Evolutionary conservation across 192 early-diverging fungal genomes (phyloP), one percentile per base, ranked within the genome.

Genomic region (Funneliformis mosseae): DNA sequence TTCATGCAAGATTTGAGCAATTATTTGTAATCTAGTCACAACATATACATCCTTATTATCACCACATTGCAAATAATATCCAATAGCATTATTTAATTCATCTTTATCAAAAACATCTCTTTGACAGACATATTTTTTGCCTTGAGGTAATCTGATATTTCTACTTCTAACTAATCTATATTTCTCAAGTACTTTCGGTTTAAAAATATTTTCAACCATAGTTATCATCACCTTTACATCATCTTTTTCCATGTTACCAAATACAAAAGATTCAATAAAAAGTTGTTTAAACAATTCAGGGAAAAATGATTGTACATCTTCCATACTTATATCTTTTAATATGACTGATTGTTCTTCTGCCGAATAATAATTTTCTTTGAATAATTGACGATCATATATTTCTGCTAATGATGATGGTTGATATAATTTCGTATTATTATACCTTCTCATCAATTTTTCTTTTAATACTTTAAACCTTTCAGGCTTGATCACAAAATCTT

Each of bases 51-150:
- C 86, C 8, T 88, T 87, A 38, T 90, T 88, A 80, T 91, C 88
- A 4, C 97, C 96, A 42, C 96, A 85, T 79, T 96, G 94, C 23
- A 96, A 80, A 77, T 93, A 94, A 84, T 95, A 90, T 68, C 97
- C 95, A 45, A 97, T 90, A 41, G 94, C 93, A 73, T 93, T 96
- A 81, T 99, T 98, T 50, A 96, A 83, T 83, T 99, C 94, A 62
- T 93, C 87, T 25, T 88, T 82, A 80, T 97, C 95, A 0, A 91
- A 91, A 1, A 95, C 92, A 27, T 87, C 76, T 23, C 84, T 87
- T 61, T 87, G 81, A 64, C 89, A 87, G 11, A 88, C 85, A 81
- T 82, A 88, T 66, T 84, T 87, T 74, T 80, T 83, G 81, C 83
- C 81, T 46, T 85, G 71, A 1, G 92, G 89, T 16, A 94, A 64